These are phyloP conservation scores for Geosmithia morbida DNA, from an alignment of 2,329 filamentous ascomycete genomes.

Conservation along the genomic window DNA sequence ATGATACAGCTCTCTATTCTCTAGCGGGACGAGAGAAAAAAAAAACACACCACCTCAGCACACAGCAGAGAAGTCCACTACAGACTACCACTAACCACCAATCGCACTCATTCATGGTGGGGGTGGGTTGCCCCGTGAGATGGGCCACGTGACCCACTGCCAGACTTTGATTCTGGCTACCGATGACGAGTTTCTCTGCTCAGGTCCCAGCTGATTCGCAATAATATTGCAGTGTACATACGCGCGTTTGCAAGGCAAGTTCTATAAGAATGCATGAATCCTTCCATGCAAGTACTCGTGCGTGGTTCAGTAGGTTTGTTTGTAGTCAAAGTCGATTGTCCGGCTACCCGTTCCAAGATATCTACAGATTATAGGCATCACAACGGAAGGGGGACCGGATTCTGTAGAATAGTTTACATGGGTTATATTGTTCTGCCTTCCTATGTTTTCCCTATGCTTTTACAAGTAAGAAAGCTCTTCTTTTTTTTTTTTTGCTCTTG, in stretches of 20 bases:
- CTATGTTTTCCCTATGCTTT: neutral
- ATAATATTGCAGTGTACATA: too few relatives aligned
- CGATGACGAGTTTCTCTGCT: neutral
- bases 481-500: neutral
- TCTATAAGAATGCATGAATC: too few relatives aligned
- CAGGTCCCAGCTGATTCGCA: neutral
- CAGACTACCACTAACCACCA: too few relatives aligned
- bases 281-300: too few relatives aligned
- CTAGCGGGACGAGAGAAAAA: too few relatives aligned
- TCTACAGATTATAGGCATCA: neutral
- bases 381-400: neutral
- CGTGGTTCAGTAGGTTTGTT: too few relatives aligned
- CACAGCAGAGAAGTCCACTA: neutral
- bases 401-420: slow-evolving; percentile 4
- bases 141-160: neutral
- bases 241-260: too few relatives aligned
- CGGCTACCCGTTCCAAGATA: neutral
- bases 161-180: neutral
- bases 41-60: neutral
- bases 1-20: too few relatives aligned
- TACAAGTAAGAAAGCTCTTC: neutral
- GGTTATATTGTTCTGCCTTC: neutral
- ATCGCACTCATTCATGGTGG: neutral
- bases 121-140: neutral
- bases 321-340: too few relatives aligned